Base-by-base conservation (phyloP, 148 eudicot genomes). In the Amaranthus palmeri region DNA sequence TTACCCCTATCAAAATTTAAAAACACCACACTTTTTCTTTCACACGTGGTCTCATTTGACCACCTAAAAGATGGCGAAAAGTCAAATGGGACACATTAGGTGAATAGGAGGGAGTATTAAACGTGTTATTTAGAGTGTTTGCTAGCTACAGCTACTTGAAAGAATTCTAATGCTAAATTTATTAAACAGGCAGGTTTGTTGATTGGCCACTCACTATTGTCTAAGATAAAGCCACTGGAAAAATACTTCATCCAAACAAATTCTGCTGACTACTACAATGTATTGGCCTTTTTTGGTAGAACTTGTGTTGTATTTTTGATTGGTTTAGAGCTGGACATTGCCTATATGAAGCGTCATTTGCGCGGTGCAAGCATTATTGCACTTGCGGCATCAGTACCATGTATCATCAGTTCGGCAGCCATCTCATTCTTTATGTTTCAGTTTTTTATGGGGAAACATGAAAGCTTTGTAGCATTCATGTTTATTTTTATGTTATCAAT, bases 251-350 rank as follows among this genome's bases (percentile, higher is more conserved):
- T 81, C 43, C 88, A 82, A 42, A 76, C 68, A 67, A 57, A 84
- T 52, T 85, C 89, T 7, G 75, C 78, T 0, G 97, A 88, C 68
- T 95, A 88, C 82, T 95, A 91, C 52, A 93, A 95, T 76, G 83
- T 88, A 17, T 67, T 91, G 78, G 85, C 92, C 5, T 77, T 95
- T 59, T 88, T 86, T 42, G 78, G 90, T n/a, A 84, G 99, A 42
- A 89, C 89, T 12, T 78, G 83, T 40, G 83, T 95, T 55, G 90
- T 95, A 83, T 95, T 91, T 77, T 72, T 91, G 41, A 85, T 95
- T 8, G 99, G 99, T 18, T 92, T 95, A 43, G 97, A 91, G 68
- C 77, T 86, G 8, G 99, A 95, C 50, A 66, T 91, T n/a, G 82
- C 86, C 8, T 95, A 81, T 70, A 57, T 90, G 59, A 70, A 61